phyloP scores from a whole-genome alignment of 805 yeast genomes.

The Kazachstania taianensis region DNA sequence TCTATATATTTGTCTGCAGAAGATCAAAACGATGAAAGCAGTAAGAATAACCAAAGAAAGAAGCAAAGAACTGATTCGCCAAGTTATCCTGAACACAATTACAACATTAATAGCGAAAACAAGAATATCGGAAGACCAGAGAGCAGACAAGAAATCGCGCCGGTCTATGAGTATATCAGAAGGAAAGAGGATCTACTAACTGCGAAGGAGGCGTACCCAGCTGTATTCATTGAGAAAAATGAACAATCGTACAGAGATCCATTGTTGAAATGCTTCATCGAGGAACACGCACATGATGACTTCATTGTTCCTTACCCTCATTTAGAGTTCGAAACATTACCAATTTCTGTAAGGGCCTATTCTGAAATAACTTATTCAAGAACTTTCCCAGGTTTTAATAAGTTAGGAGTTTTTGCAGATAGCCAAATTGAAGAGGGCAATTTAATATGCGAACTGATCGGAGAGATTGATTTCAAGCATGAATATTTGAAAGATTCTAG shows the following conservation, averaged over 20 bases:
- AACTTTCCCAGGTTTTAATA: conserved; percentile 68
- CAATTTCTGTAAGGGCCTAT: conserved; percentile 41
- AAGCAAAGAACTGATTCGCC: conserved; percentile 11
- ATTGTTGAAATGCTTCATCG: conserved; percentile 34
- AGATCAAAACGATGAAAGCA: conserved; percentile 4
- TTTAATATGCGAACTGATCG: conserved; percentile 53
- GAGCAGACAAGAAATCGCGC: neutral
- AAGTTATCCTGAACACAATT: neutral
- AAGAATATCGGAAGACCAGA: neutral
- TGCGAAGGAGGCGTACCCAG: conserved; percentile 30
- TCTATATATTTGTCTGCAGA: neutral
- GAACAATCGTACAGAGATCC: conserved; percentile 35
- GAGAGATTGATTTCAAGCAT: conserved; percentile 57
- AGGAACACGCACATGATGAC: conserved; percentile 37
- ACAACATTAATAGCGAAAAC: neutral
- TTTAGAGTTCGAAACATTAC: conserved; percentile 21
- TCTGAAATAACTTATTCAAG: conserved; percentile 44
- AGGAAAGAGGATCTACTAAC: conserved; percentile 27
- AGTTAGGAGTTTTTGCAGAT: conserved; percentile 49
- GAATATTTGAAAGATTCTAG: conserved; percentile 53
- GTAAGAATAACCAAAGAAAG: conserved; percentile 3
- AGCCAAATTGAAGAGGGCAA: conserved; percentile 36
- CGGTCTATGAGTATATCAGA: conserved; percentile 22
- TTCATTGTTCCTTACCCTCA: conserved; percentile 11
- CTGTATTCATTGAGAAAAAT: conserved; percentile 28